Percentiles rank a stretch among this genome's conserved stretches.
These are phyloP conservation scores for Melanogaster broomeanus DNA, from an alignment of 768 basidiomycete species.

Conservation along the genomic window DNA sequence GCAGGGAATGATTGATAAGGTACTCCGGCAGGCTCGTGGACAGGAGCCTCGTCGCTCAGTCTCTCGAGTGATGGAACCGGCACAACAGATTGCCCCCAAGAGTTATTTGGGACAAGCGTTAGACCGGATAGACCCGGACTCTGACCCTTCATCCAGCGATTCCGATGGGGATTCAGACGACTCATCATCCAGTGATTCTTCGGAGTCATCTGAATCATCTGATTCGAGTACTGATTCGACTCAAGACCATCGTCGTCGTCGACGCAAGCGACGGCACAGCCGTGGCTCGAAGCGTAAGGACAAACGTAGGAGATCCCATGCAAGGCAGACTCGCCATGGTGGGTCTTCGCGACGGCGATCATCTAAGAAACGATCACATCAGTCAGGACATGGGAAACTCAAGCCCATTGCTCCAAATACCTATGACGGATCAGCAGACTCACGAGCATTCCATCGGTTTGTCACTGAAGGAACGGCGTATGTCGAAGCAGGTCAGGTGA, in stretches of 20 bases:
- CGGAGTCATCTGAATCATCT: background rate
- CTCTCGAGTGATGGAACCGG: background rate
- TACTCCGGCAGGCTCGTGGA: no score
- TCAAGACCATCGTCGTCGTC: no score
- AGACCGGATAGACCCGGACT: background rate
- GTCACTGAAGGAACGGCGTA: slow-evolving; percentile 15
- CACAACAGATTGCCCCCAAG: background rate
- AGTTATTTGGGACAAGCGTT: background rate
- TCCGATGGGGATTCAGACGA: background rate
- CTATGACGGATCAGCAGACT: slow-evolving; percentile 13
- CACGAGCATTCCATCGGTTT: slow-evolving; percentile 11
- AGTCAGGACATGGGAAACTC: slow-evolving; percentile 7
- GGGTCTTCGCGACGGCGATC: no score
- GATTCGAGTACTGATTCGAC: no score
- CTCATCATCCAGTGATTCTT: background rate
- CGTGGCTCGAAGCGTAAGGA: no score
- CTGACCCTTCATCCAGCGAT: background rate
- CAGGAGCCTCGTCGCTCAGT: background rate
- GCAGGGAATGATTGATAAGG: no score
- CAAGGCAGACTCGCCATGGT: no score
- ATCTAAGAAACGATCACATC: background rate
- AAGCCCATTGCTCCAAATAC: slow-evolving; percentile 13
- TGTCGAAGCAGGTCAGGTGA: slow-evolving; percentile 20
- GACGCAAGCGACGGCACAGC: no score
- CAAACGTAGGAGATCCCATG: no score